Conservation (phyloP, 495 filamentous ascomycete species). For the Aspergillus nidulans region DNA sequence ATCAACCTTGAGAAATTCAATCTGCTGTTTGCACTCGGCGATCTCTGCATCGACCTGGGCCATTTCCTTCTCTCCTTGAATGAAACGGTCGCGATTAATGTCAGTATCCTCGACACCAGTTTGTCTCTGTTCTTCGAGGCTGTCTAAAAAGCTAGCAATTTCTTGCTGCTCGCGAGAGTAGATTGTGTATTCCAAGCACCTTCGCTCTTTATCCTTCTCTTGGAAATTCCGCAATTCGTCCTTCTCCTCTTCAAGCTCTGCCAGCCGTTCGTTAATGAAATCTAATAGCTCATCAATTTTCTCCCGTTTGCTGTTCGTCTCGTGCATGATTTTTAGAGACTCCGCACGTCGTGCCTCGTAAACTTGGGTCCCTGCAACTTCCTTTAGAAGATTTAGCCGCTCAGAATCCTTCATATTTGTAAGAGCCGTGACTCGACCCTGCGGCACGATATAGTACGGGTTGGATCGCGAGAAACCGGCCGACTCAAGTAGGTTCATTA, state of each 20-base stretch:
- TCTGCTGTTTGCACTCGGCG: conserved; percentile 69
- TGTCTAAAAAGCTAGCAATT: conserved; percentile 70
- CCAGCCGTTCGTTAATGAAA: conserved; percentile 84
- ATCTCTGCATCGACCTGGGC: conserved; percentile 71
- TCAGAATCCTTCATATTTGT: conserved; percentile 98
- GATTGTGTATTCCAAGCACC: conserved; percentile 92
- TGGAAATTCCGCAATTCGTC: conserved; percentile 89
- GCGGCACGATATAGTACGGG: conserved; percentile 98
- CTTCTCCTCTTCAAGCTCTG: conserved; percentile 93
- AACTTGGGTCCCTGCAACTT: conserved; percentile 94
- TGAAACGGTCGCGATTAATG: conserved; percentile 70
- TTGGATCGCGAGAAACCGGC: conserved; percentile 97
- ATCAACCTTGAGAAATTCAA: conserved; percentile 84
- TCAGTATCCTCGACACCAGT: conserved; percentile 79
- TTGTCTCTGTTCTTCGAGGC: conserved; percentile 75
- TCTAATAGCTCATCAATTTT: conserved; percentile 92
- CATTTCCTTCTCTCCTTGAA: conserved; percentile 77
- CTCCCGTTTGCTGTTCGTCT: conserved; percentile 86
- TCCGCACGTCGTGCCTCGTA: conserved; percentile 90
- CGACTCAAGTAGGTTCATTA: conserved; percentile 92
- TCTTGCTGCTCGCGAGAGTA: conserved; percentile 83
- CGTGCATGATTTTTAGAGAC: conserved; percentile 92
- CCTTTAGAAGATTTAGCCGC: conserved; percentile 83
- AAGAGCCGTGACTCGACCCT: conserved; percentile 89
- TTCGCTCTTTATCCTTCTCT: conserved; percentile 88